Conservation (phyloP, 495 filamentous ascomycete genomes). For the Sordaria brevicollis region DNA sequence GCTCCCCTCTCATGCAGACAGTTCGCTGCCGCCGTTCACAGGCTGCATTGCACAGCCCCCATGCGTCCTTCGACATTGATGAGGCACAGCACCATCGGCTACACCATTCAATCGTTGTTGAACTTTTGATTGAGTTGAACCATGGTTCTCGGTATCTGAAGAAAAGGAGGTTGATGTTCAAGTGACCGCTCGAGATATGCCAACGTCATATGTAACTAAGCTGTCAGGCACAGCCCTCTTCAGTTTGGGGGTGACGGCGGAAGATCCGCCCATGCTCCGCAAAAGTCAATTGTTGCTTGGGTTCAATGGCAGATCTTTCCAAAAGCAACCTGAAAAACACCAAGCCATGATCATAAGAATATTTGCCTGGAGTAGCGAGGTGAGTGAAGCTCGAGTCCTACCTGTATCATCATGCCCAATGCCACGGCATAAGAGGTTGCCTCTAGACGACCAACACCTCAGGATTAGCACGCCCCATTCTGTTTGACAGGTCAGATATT, state of each 20-base stretch:
- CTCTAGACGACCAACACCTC: neutral
- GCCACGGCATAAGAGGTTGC: neutral
- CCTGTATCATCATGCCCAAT: neutral
- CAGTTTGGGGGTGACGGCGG: neutral
- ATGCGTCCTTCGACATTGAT: neutral
- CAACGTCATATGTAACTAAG: neutral
- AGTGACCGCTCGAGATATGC: neutral
- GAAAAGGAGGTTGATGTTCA: neutral
- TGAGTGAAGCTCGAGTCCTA: neutral
- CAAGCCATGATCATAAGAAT: neutral
- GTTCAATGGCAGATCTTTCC: neutral
- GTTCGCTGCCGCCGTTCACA: neutral
- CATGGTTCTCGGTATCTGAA: neutral
- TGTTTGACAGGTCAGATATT: neutral
- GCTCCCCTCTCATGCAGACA: neutral
- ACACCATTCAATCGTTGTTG: neutral
- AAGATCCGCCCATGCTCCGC: neutral
- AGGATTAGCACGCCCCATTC: neutral
- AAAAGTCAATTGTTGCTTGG: neutral
- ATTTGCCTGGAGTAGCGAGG: neutral
- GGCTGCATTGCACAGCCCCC: neutral
- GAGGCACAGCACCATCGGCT: neutral
- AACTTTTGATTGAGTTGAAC: neutral
- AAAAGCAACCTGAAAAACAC: neutral
- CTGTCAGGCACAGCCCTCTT: neutral